phyloP scores from a whole-genome alignment of 495 filamentous ascomycete species.

The Venustampulla echinocandica region DNA sequence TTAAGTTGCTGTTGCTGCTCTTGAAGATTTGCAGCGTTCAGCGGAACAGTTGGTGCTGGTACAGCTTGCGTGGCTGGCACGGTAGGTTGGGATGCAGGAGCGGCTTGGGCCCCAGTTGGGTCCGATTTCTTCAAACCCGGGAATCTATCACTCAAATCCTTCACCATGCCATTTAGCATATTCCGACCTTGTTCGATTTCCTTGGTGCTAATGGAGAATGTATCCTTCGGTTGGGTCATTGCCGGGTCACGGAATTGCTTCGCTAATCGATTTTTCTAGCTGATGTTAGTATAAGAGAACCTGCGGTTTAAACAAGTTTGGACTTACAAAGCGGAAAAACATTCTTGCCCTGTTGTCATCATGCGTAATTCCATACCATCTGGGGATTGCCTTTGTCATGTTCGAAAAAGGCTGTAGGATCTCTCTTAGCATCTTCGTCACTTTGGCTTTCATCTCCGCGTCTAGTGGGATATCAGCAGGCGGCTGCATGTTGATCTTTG shows the following conservation, averaged over 20 bases:
- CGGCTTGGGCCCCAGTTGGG: conserved; percentile 4
- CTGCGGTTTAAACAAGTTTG: neutral
- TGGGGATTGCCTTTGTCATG: conserved; percentile 27
- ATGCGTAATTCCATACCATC: conserved; percentile 34
- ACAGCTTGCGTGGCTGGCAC: conserved; percentile 9
- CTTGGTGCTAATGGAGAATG: conserved; percentile 47
- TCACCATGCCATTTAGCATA: conserved; percentile 33
- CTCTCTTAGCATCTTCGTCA: conserved; percentile 25
- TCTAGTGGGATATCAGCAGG: conserved; percentile 33
- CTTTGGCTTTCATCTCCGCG: conserved; percentile 28
- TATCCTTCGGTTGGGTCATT: conserved; percentile 39
- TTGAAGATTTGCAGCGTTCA: conserved; percentile 61
- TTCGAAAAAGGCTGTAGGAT: conserved; percentile 27
- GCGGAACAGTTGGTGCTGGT: conserved; percentile 25
- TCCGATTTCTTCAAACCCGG: conserved; percentile 20
- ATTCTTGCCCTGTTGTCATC: conserved; percentile 36
- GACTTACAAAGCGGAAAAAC: conserved; percentile 40
- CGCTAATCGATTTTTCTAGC: conserved; percentile 37
- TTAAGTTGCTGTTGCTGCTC: conserved; percentile 50
- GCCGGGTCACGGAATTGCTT: conserved; percentile 51
- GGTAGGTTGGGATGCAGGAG: conserved; percentile 6
- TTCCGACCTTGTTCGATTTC: conserved; percentile 44
- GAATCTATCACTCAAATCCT: conserved; percentile 16
- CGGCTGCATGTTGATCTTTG: conserved; percentile 15
- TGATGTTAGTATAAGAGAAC: conserved; percentile 20